Percentiles rank a stretch among this genome's conserved stretches.
Conservation (phyloP, 164 flowering plant species). For the Chloranthus sessilifolius region DNA sequence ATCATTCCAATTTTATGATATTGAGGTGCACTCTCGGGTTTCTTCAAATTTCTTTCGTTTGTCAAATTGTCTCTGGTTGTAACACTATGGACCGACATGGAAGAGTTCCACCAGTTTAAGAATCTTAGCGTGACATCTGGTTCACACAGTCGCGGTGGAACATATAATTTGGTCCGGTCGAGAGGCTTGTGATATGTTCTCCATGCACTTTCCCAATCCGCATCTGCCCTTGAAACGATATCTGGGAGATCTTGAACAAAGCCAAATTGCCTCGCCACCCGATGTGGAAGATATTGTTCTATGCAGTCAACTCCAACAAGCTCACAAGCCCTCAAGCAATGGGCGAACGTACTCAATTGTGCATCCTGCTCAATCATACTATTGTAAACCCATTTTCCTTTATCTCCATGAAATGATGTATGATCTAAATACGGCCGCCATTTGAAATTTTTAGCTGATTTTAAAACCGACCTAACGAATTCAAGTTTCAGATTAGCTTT, state of each 20-base stretch:
- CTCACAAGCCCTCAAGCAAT: slow-evolving; percentile 21
- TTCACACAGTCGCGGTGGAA: slow-evolving; percentile 15
- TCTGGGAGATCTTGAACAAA: slow-evolving; percentile 25
- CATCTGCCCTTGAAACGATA: slow-evolving; percentile 1
- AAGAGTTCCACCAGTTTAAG: slow-evolving; percentile 25
- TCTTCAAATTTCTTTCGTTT: not conserved
- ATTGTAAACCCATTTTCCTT: slow-evolving; percentile 9
- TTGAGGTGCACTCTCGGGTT: not conserved
- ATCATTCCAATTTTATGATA: not conserved
- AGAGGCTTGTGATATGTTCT: too few species aligned
- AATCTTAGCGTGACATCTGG: slow-evolving; percentile 22
- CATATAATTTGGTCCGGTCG: slow-evolving; percentile 11
- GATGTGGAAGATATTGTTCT: slow-evolving; percentile 27
- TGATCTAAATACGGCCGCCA: slow-evolving; percentile 23
- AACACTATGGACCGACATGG: not conserved
- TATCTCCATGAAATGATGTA: slow-evolving; percentile 11
- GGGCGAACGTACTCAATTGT: slow-evolving; percentile 17
- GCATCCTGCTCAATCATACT: not conserved
- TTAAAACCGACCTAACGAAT: slow-evolving; percentile 3
- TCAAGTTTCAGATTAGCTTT: not conserved
- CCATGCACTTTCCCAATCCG: too few species aligned
- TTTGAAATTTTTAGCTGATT: slow-evolving; percentile 10
- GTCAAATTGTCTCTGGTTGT: not conserved
- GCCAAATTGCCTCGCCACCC: slow-evolving; percentile 38
- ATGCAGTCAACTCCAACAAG: slow-evolving; percentile 22